Evolutionary conservation across 345 rosid species (phyloP).

Genomic region (Dovyalis caffra): DNA sequence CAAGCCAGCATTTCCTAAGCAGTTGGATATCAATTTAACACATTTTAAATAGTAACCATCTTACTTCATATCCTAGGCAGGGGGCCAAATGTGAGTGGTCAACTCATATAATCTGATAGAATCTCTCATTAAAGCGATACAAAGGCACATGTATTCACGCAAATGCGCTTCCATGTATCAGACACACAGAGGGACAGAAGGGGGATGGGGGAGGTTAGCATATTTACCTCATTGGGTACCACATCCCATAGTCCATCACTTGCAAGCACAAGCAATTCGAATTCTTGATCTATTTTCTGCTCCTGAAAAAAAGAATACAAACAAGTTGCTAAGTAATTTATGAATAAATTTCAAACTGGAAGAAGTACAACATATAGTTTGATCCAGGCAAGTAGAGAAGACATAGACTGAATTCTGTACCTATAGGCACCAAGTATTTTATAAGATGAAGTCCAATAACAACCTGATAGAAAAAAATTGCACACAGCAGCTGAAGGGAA

Average conservation of each 20-base stretch:
- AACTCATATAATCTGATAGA: background rate
- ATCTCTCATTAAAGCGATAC: background rate
- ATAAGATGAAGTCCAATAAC: background rate
- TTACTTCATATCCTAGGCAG: background rate
- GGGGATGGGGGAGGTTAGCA: background rate
- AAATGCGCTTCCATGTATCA: background rate
- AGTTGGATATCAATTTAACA: background rate
- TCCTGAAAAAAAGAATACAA: conserved; percentile 48
- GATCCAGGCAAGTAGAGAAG: background rate
- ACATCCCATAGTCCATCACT: conserved; percentile 99
- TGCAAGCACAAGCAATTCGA: conserved; percentile 87
- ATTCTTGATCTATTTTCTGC: conserved; percentile 62
- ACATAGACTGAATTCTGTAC: background rate
- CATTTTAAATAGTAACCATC: background rate
- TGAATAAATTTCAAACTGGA: background rate
- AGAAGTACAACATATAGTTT: background rate
- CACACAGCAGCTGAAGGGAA: background rate
- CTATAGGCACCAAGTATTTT: background rate
- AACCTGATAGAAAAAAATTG: background rate
- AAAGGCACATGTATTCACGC: background rate
- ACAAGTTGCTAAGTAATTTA: background rate
- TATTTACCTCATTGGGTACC: conserved; percentile 78
- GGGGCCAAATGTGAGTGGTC: background rate
- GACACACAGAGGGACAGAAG: background rate
- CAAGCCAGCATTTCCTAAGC: background rate